Base-by-base conservation (phyloP, 1,284 basidiomycete genomes). In the Ustilago bromivora region DNA sequence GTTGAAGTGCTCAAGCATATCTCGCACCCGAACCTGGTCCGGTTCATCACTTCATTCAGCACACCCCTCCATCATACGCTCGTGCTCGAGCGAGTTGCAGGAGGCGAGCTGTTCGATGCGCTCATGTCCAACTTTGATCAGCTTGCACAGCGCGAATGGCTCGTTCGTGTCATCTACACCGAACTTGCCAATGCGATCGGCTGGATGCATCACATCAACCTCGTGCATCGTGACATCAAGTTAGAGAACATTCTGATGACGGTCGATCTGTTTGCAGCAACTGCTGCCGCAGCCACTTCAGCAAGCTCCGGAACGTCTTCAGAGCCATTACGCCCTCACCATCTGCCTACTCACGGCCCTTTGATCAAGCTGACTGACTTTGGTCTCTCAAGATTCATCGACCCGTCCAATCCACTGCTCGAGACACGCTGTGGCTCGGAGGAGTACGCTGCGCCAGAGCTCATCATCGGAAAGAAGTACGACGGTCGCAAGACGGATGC, bases 171-270 rank as follows among this genome's bases (percentile, higher is more conserved):
- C 46, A 91, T 96, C 71, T 95, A 92, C 89, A 89, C 89, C 55
- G 95, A 96, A 86, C 88, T 97, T 1, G 91, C 90, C 66, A 90
- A 90, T 54, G 94, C 92, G 2, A 92, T 96, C 0, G 92, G 91
- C 1, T 97, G 94, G 94, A 92, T 97, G 90, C 95, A 97, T 84
- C 89, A 90, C 53, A 92, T 94, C 35, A 92, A 92, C 2, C 89
- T 96, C 43, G 94, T 96, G 0, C 95, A 97, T 87, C 90, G 95
- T 2, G 95, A 97, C 87, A 92, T 97, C 87, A 97, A 97, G 88
- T 90, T 97, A 19, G 95, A 97, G 87, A 97, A 72, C 46, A 85
- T 85, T 61, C 75, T 85, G 58, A 66, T 85, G 54, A 83, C 82
- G 8, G 55, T 63, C 23, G 56, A 78, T 23, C 66, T 83, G 7